Evolutionary conservation across 2,329 filamentous ascomycete genomes (phyloP), one percentile per base, ranked within the genome.

Genomic region (Geosmithia flava): DNA sequence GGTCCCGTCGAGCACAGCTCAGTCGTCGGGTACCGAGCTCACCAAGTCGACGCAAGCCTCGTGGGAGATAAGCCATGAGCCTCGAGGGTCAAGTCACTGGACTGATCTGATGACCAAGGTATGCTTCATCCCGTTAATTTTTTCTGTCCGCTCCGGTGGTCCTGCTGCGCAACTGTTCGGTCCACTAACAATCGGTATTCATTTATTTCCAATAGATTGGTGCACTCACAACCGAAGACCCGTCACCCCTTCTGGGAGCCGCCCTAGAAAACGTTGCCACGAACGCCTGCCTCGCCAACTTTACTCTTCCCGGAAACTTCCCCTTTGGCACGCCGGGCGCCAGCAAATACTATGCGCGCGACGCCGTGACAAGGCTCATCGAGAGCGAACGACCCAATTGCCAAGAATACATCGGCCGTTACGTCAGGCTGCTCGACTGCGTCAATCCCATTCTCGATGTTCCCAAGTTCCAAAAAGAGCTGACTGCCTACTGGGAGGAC

Each of bases 271-370:
- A 58, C 20, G 56, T 64, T 3, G 62, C 59, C 20, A 63, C 61
- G 15, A 63, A 63, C 48, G 62, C 61, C 2, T 65, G 62, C 39
- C 53, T 65, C 27, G 58, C 62, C 45, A 63, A 61, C 51, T 63
- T 65, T 45, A 58, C 58, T 11, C 52, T 65, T 5, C 62, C 62
- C 0, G 61, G 60, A 7, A 66, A 65, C 52, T 66, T 64, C 43
- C 63, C 63, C n/a, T 66, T 66, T 52, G 62, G 63, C 7, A 65
- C 62, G 1, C 62, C 61, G 5, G 61, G 58, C 1, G 60, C 63
- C 0, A 54, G 53, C 11, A 64, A 63, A 48, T 65, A 64, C 52
- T 58, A 53, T 46, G 46, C 61, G 1, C 56, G 60, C 13, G 61
- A 64, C 41, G 54, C 55, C 6, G 58, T 64, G 3, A 57, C 54